Conservation (phyloP, 2,329 filamentous ascomycete genomes). For the Cladosporium sp. region DNA sequence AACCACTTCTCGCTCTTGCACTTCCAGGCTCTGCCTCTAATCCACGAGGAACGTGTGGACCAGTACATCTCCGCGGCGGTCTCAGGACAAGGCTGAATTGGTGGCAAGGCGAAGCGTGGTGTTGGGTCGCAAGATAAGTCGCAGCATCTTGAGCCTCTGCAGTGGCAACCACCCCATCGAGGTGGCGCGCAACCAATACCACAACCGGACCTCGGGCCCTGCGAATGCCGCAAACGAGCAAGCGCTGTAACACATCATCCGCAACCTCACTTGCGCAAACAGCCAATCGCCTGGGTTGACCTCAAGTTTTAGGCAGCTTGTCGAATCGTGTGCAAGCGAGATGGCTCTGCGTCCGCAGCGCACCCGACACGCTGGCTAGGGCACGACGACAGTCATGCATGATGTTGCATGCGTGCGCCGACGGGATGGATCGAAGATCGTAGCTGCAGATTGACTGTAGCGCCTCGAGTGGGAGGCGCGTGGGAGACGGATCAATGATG, state of each 20-base stretch:
- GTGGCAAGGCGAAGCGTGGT: too few relatives aligned
- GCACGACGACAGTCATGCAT: not conserved
- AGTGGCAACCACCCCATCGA: not conserved
- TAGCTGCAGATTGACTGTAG: not conserved
- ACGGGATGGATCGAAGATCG: not conserved
- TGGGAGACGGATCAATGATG: not conserved
- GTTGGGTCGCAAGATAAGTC: too few relatives aligned
- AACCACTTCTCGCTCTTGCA: too few relatives aligned
- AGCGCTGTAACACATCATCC: not conserved
- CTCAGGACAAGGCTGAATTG: too few relatives aligned
- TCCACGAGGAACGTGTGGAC: too few relatives aligned
- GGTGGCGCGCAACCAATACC: not conserved
- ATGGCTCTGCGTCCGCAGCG: not conserved
- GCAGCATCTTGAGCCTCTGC: too few relatives aligned
- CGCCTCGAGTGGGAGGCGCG: not conserved
- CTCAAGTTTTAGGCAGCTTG: not conserved
- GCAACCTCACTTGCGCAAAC: too few relatives aligned
- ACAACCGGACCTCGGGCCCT: not conserved
- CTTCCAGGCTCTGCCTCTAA: too few relatives aligned
- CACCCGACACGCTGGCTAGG: not conserved
- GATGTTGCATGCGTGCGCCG: not conserved
- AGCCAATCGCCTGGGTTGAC: not conserved
- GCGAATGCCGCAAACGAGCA: not conserved
- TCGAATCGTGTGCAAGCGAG: not conserved
- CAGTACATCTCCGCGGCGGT: too few relatives aligned